These are phyloP conservation scores for Nakazawaea ishiwadae DNA, from an alignment of 805 yeast genomes.

Conservation along the genomic window DNA sequence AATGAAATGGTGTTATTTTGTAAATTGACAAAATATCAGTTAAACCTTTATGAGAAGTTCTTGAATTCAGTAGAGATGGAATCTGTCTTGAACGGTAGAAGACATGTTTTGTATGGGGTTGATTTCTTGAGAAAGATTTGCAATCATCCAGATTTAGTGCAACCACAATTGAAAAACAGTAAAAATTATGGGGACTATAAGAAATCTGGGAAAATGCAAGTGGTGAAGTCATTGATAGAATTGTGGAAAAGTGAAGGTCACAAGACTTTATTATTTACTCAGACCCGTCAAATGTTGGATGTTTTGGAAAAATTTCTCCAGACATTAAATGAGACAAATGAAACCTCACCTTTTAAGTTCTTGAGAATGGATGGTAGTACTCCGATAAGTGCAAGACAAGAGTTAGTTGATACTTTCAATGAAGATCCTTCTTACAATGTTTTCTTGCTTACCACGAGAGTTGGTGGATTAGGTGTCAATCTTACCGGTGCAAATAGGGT, in stretches of 20 bases:
- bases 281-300: constrained; percentile 90
- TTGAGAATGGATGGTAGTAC: constrained; percentile 95
- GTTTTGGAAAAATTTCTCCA: constrained; percentile 69
- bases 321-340: constrained; percentile 25
- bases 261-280: constrained; percentile 82
- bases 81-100: constrained; percentile 66
- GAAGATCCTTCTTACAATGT: constrained; percentile 50
- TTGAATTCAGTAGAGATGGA: constrained; percentile 70
- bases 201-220: constrained; percentile 88
- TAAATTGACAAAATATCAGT: constrained; percentile 72
- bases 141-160: constrained; percentile 88
- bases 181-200: constrained; percentile 47
- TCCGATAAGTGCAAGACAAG: constrained; percentile 70
- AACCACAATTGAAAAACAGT: constrained; percentile 28
- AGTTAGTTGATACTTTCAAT: constrained; percentile 78
- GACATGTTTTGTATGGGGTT: constrained; percentile 85
- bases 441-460: constrained; percentile 86
- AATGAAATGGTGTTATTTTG: constrained; percentile 93
- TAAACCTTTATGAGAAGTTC: constrained; percentile 68
- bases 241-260: constrained; percentile 78
- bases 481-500: constrained; percentile 94
- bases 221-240: constrained; percentile 65
- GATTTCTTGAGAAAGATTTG: constrained; percentile 89
- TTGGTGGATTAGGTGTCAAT: constrained; percentile 94
- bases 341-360: constrained; percentile 34